Evolutionary conservation across 2,329 filamentous ascomycete genomes (phyloP).

Genomic region (Xylaria sp.): DNA sequence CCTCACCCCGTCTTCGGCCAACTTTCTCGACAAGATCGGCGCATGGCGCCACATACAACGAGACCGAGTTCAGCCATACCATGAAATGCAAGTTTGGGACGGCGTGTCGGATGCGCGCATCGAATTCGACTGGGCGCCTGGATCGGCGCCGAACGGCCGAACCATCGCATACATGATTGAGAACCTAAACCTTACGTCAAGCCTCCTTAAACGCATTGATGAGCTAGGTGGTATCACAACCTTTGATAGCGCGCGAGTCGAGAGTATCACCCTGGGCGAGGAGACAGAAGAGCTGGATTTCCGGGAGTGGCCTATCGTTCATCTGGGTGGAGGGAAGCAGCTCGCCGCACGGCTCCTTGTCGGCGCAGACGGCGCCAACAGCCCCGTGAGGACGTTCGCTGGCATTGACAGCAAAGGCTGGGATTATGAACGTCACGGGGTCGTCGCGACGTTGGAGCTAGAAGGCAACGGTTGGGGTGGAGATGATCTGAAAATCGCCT

Average conservation of each 20-base stretch:
- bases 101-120: conserved; percentile 88
- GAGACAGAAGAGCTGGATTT: conserved; percentile 78
- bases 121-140: conserved; percentile 80
- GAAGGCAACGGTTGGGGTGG: conserved; percentile 68
- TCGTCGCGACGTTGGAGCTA: conserved; percentile 88
- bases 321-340: conserved; percentile 72
- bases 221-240: conserved; percentile 76
- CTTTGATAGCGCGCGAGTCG: conserved; percentile 81
- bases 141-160: conserved; percentile 55
- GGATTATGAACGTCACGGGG: conserved; percentile 91
- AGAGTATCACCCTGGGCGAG: conserved; percentile 80
- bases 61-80: conserved; percentile 83
- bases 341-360: conserved; percentile 87
- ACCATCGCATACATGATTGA: conserved; percentile 97
- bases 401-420: conserved; percentile 87
- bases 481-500: conserved; percentile 76
- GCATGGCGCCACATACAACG: conserved; percentile 83
- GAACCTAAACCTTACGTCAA: conserved; percentile 88
- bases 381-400: conserved; percentile 89
- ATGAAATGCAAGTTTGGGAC: conserved; percentile 99
- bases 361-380: conserved; percentile 94
- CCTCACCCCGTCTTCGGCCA: conserved; percentile 87
- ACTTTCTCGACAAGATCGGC: conserved; percentile 83
- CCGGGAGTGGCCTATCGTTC: conserved; percentile 86
- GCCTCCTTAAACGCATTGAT: conserved; percentile 76